Evolutionary conservation across 2,329 filamentous ascomycete species (phyloP).

Genomic region (Claviceps citrina): DNA sequence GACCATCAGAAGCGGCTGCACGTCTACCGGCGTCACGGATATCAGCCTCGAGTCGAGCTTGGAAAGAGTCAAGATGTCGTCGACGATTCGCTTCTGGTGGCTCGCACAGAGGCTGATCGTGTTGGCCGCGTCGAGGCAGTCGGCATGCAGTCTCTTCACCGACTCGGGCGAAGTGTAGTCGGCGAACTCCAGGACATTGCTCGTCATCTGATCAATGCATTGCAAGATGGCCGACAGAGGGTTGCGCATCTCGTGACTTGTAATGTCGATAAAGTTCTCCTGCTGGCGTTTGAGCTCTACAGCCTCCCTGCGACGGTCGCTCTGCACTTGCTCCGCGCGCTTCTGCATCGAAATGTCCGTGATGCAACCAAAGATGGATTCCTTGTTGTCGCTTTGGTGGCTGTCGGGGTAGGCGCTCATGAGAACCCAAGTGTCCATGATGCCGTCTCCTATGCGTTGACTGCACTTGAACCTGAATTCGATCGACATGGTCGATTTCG

Average conservation of each 20-base stretch:
- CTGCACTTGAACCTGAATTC: slow-evolving; percentile 61
- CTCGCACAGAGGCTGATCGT: slow-evolving; percentile 66
- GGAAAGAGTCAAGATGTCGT: slow-evolving; percentile 51
- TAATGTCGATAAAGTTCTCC: slow-evolving; percentile 59
- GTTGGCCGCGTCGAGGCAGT: slow-evolving; percentile 55
- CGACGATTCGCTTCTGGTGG: slow-evolving; percentile 61
- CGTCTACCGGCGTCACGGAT: slow-evolving; percentile 52
- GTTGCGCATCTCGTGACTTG: slow-evolving; percentile 61
- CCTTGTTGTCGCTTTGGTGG: slow-evolving; percentile 44
- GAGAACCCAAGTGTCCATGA: slow-evolving; percentile 57
- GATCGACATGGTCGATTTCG: slow-evolving; percentile 48
- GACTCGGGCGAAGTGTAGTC: slow-evolving; percentile 18
- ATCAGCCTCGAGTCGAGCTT: slow-evolving; percentile 57
- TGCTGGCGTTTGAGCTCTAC: slow-evolving; percentile 61
- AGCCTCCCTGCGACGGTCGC: slow-evolving; percentile 58
- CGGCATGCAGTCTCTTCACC: slow-evolving; percentile 33
- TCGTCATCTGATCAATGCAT: slow-evolving; percentile 56
- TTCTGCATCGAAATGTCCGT: slow-evolving; percentile 79
- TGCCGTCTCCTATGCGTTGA: slow-evolving; percentile 43
- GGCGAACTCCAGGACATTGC: slow-evolving; percentile 29
- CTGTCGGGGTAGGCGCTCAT: slow-evolving; percentile 63
- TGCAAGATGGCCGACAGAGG: slow-evolving; percentile 60
- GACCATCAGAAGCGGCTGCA: slow-evolving; percentile 49
- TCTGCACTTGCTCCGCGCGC: slow-evolving; percentile 45
- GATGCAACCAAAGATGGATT: slow-evolving; percentile 63